Conservation (phyloP, 2,329 filamentous ascomycete genomes). For the Metarhizium robertsii region DNA sequence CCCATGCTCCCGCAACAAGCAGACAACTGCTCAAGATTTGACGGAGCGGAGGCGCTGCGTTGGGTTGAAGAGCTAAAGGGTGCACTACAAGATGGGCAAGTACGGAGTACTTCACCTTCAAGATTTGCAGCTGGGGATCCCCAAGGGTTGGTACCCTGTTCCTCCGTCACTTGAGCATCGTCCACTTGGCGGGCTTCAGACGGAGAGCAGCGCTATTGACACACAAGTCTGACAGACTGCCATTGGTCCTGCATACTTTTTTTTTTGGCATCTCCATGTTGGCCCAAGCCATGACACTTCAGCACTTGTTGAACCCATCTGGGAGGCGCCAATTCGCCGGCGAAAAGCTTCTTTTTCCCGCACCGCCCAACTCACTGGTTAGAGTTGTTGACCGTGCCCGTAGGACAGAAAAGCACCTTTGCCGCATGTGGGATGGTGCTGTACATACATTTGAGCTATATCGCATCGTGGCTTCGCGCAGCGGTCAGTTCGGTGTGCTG, state of each 20-base stretch:
- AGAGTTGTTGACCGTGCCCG: background rate
- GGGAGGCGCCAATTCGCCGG: too few relatives aligned
- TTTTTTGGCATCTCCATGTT: background rate
- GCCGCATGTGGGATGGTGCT: too few relatives aligned
- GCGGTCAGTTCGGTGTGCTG: too few relatives aligned
- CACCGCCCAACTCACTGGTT: background rate
- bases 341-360: background rate
- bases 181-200: too few relatives aligned
- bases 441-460: too few relatives aligned
- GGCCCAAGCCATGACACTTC: too few relatives aligned
- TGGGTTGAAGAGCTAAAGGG: background rate
- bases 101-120: background rate
- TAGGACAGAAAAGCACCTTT: too few relatives aligned
- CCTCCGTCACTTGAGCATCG: background rate
- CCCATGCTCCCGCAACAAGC: background rate
- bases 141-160: background rate
- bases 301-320: background rate
- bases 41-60: background rate
- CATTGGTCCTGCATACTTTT: too few relatives aligned
- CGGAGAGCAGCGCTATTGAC: too few relatives aligned
- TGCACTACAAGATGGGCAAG: too few relatives aligned
- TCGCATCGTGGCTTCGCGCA: too few relatives aligned
- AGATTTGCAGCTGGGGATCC: background rate
- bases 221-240: too few relatives aligned
- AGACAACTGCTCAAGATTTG: background rate